phyloP scores from a whole-genome alignment of 345 rosid species.

The Cardamine resedifolia region DNA sequence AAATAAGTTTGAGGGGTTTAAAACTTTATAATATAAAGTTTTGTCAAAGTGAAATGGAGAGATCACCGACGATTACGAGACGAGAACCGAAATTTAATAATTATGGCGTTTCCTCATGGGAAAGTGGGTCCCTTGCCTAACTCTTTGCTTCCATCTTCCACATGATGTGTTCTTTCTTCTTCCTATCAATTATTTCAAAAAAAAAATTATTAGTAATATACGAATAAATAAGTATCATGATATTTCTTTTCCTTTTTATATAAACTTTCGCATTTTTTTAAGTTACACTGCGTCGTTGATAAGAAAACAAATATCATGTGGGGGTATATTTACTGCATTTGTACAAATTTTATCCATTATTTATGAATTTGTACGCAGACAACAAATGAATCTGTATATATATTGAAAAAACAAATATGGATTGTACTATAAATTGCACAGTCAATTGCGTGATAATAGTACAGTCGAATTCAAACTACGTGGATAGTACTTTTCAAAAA shows the following conservation, averaged over 20 bases:
- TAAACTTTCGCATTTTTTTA: not conserved
- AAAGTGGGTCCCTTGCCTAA: constrained; percentile 41
- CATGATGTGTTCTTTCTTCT: constrained; percentile 41
- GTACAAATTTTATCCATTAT: not conserved
- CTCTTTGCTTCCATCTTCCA: constrained; percentile 43
- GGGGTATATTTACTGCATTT: constrained; percentile 2
- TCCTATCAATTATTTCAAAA: constrained; percentile 21
- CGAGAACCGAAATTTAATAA: constrained; percentile 33
- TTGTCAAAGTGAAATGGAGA: constrained; percentile 37
- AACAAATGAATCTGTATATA: not conserved
- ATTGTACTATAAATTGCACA: not conserved
- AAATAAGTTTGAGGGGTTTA: not conserved
- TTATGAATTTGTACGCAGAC: not conserved
- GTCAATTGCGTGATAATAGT: not conserved
- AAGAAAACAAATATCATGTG: constrained; percentile 28
- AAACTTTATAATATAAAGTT: not conserved
- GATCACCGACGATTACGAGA: constrained; percentile 51
- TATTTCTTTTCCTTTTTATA: not conserved
- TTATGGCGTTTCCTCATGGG: constrained; percentile 35
- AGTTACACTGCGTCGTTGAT: not conserved
- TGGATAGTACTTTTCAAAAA: not conserved
- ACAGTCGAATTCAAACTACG: not conserved
- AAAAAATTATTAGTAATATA: not conserved
- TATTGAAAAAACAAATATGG: not conserved
- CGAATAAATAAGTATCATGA: not conserved